Base-by-base conservation (phyloP, 2,329 filamentous ascomycete genomes). In the Aspergillus quadricinctus region DNA sequence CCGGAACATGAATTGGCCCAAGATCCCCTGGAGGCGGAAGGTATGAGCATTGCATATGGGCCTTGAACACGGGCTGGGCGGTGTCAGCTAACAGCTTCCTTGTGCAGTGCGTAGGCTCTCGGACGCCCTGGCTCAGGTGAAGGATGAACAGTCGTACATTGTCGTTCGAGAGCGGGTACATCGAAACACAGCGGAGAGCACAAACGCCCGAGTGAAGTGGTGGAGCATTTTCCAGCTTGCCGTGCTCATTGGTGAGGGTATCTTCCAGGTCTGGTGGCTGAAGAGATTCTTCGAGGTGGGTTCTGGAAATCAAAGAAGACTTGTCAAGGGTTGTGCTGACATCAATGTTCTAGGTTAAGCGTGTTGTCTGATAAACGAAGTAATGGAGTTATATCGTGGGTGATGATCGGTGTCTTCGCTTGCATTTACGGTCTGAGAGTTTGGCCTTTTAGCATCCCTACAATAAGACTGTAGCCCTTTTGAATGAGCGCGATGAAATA, bases 251-350 rank as follows among this genome's bases (percentile, higher is more conserved):
- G 92, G 89, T 68, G 91, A 97, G 80, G 94, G 92, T 59, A 80
- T 97, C 64, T 99, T 99, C 82, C 94, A 99, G 80, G 93, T 99
- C 64, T 99, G 94, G 93, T 99, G 94, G 92, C 78, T 99, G 74
- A 94, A 96, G 80, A 86, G 94, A 72, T 99, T 99, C 83, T 97
- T 97, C 72, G 92, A 97, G 86, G 86, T 87, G 72, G 61, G 76
- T 63, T 57, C 11, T 14, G 2, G 14, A 37, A 7, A 25, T 2
- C 3, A 3, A 46, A 19, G 7, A 5, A 27, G 50, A n/a, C 11
- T 1, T 37, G 29, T 49, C 4, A 10, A 14, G 3, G 17, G 28
- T 49, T 40, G 25, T 40, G n/a, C 14, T 43, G 49, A 14, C 8
- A 6, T 19, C 25, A 4, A 46, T 5, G 27, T 37, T 17, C 7